Percentiles rank a stretch among this genome's conserved stretches.
These are phyloP conservation scores for Zygnema circumcarinatum DNA, from an alignment of 139 green algal species.

Conservation along the genomic window DNA sequence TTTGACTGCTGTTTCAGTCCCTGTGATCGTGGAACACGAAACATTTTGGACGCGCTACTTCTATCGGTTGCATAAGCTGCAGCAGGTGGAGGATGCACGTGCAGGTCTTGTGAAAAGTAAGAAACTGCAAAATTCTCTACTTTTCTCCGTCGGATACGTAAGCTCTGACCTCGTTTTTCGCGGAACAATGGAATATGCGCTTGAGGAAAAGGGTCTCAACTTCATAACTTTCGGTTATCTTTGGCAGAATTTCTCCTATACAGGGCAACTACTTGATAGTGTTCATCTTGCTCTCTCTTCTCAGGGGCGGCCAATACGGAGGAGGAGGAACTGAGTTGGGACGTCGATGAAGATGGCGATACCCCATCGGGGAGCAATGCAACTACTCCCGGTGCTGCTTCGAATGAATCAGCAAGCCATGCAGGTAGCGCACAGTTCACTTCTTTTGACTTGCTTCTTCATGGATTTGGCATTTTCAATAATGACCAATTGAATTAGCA, in stretches of 20 bases:
- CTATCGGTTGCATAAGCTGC: slow-evolving; percentile 75
- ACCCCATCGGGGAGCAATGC: neutral
- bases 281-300: neutral
- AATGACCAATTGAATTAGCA: too few species aligned
- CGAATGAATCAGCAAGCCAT: neutral
- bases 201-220: too few species aligned
- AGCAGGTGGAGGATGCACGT: slow-evolving; percentile 62
- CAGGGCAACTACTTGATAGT: too few species aligned
- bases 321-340: slow-evolving; percentile 71
- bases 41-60: slow-evolving; percentile 95
- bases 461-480: too few species aligned
- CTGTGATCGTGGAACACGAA: slow-evolving; percentile 88
- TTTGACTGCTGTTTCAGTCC: slow-evolving; percentile 70
- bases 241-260: too few species aligned
- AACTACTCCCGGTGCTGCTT: neutral
- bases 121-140: slow-evolving; percentile 64
- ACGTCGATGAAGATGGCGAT: slow-evolving; percentile 62
- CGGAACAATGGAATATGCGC: too few species aligned
- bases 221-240: too few species aligned
- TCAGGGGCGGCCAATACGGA: slow-evolving; percentile 64
- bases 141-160: too few species aligned
- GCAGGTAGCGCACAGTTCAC: too few species aligned
- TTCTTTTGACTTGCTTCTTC: too few species aligned
- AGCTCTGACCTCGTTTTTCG: too few species aligned
- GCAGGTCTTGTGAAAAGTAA: slow-evolving; percentile 64